A percentile compares a stretch with the other conserved stretches of the same genome.
Conservation (phyloP, 2,329 filamentous ascomycete species). For the Ophiosphaerella herpotricha region DNA sequence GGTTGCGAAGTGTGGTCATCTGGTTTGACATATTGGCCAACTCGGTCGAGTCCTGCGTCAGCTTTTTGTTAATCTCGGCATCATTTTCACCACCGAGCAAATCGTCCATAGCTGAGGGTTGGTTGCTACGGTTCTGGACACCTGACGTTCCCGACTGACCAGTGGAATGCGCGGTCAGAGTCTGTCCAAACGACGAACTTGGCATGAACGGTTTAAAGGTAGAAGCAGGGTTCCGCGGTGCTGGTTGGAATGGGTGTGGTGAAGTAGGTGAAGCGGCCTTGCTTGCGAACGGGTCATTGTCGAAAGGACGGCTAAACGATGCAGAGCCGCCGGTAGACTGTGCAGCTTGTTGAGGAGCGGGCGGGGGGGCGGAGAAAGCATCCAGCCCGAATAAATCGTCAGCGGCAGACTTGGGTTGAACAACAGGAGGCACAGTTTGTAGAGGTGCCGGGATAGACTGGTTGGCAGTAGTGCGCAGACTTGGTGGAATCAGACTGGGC, state of each 20-base stretch:
- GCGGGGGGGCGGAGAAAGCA: slow-evolving; percentile 60
- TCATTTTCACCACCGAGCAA: slow-evolving; percentile 83
- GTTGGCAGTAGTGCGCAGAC: slow-evolving; percentile 64
- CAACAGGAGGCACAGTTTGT: slow-evolving; percentile 48
- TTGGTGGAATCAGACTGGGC: slow-evolving; percentile 81
- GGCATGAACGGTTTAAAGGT: slow-evolving; percentile 91
- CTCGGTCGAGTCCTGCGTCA: slow-evolving; percentile 88
- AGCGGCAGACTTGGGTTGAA: slow-evolving; percentile 73
- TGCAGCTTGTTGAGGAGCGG: slow-evolving; percentile 62
- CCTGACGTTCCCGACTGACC: slow-evolving; percentile 61
- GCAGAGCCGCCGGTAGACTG: slow-evolving; percentile 76
- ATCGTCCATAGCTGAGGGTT: slow-evolving; percentile 70
- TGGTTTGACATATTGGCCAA: slow-evolving; percentile 96
- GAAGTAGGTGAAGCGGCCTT: slow-evolving; percentile 60
- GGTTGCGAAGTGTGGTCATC: slow-evolving; percentile 84
- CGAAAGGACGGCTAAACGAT: slow-evolving; percentile 46
- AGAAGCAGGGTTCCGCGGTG: slow-evolving; percentile 48
- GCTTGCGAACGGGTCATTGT: slow-evolving; percentile 68
- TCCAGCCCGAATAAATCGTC: slow-evolving; percentile 95
- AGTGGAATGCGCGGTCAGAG: slow-evolving; percentile 75
- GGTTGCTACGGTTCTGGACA: slow-evolving; percentile 44
- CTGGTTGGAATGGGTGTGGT: slow-evolving; percentile 53
- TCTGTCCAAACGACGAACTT: slow-evolving; percentile 88
- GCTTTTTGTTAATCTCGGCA: slow-evolving; percentile 82
- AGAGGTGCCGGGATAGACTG: slow-evolving; percentile 55